Evolutionary conservation across 257 asterid species (phyloP), one percentile per base, ranked within the genome.

Genomic region (Ligustrum vulgare): DNA sequence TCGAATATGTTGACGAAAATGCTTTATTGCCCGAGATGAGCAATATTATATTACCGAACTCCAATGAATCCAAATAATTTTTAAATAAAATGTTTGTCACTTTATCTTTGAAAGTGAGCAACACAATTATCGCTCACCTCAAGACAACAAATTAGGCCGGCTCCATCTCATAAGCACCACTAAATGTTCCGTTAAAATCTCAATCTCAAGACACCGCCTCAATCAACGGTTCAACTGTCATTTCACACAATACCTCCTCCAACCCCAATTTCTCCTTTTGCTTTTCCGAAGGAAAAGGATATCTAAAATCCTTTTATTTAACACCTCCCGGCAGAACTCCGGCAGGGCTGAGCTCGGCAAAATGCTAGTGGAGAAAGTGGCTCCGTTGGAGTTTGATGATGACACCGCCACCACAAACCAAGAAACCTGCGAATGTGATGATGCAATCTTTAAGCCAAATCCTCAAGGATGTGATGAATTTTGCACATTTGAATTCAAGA

Each of bases 351-450:
- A 56, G 80, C 75, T 79, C 83, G 34, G 54, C 62, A 72, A 49
- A 16, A 84, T 86, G 89, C 79, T 45, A 39, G 91, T 83, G 49
- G 83, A 80, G 66, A 75, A 25, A 31, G 71, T 45, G 25, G 58
- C 45, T 31, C 75, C 81, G 2, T 3, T 7, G 33, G 31, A 20
- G 45, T 3, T 5, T 11, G 34, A 75, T 8, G 18, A 15, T 13
- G 74, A 62, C 58, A 37, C 41, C 18, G 12, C n/a, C 28, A 33
- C 35, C 62, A 39, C 28, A 58, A 22, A 58, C 32, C 65, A n/a
- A 58, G 32, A 58, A 8, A 58, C 11, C 12, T 8, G 31, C 22
- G 65, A 58, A 58, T 23, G 22, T 8, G 33, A 58, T 8, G 33
- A 58, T 51, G 62, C 20, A 58, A n/a, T 58, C 33, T 58, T 2